Evolutionary conservation across 1,139 yeast species (phyloP), one percentile per base, ranked within the genome.

Genomic region (Nakaseomyces uthaithaninus): DNA sequence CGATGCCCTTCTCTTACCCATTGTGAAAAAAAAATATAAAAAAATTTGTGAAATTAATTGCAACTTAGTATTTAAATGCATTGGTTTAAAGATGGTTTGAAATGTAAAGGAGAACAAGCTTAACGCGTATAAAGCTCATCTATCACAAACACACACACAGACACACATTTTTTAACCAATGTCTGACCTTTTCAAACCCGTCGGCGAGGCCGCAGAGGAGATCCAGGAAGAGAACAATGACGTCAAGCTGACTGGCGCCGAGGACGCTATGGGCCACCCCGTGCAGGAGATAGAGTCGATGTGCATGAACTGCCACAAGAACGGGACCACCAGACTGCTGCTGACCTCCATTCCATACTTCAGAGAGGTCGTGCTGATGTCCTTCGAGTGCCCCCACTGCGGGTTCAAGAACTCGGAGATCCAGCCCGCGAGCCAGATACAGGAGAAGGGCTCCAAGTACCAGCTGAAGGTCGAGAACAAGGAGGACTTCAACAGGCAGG

Each of bases 351-450:
- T 93, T 52, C 99, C 99, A 10, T 87, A 69, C 55, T 93, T 93
- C 67, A 71, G 91, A 52, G 97, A 93, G 62, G 77, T 93, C 45
- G 85, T 93, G 43, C 63, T 93, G 47, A 91, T 91, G 95, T 89
- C 97, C 2, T 93, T 93, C 62, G 84, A 79, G 50, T 93, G 99
- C 65, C 91, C 94, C 31, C 95, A 89, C 62, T 93, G 99, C 68
- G 84, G 86, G 1, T 76, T 86, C 58, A 83, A 81, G 62, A 91
- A 87, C 68, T 76, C 87, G 37, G 98, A 93, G 64, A 76, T 93
- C 51, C 98, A 93, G 67, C 83, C 96, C 16, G 99, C 98, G 10
- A 81, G 94, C 6, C 75, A 74, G 45, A 81, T 84, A 43, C 93
- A 89, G 50, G 93, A 83, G 55, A 85, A 85, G 64, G 99, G 97